Base-by-base conservation (phyloP, 2,329 filamentous ascomycete species). In the Diaporthe citrichinensis region DNA sequence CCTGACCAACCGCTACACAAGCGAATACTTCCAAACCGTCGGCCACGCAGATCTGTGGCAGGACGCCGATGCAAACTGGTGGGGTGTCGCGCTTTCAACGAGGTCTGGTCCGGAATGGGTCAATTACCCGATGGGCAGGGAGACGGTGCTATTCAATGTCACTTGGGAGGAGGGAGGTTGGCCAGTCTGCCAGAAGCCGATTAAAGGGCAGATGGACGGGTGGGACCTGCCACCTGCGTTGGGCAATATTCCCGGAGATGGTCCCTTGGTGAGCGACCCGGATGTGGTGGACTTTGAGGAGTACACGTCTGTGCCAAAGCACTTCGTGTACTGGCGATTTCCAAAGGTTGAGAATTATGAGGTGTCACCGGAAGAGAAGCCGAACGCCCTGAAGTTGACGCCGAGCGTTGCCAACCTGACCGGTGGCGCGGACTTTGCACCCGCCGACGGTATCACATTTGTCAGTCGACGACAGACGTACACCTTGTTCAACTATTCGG, bases 91-190 rank as follows among this genome's bases (percentile, higher is more conserved):
- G 2, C 81, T 91, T 2, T 83, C 86, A 0, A 88, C 86, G 0
- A 83, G 89, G 2, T 84, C 83, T 28, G 87, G 86, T 0, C 84
- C 86, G 0, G 81, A 81, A 20, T 88, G 81, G 77, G 76, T 79
- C 39, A 81, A 82, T 25, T 89, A 87, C 77, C 87, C 88, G 0
- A 89, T 90, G 89, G 89, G 89, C 1, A 83, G 90, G 14, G 90
- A 92, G 79, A 86, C 87, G 0, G 86, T 90, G 0, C 80, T 90
- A 4, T 85, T 84, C 10, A 84, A 88, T 0, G 88, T 86, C 2
- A 87, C 83, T 0, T 92, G 88, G 90, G 77, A 84, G 0, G 80
- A 84, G 7, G 86, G 84, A 0, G 84, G 86, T 5, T 91, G 88
- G 87, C 90, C 89, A 0, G 57, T 86, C 69, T 77, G 87, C 72